These are phyloP conservation scores for Botrytis pseudocinerea DNA, from an alignment of 2,329 filamentous ascomycete species.

Conservation along the genomic window DNA sequence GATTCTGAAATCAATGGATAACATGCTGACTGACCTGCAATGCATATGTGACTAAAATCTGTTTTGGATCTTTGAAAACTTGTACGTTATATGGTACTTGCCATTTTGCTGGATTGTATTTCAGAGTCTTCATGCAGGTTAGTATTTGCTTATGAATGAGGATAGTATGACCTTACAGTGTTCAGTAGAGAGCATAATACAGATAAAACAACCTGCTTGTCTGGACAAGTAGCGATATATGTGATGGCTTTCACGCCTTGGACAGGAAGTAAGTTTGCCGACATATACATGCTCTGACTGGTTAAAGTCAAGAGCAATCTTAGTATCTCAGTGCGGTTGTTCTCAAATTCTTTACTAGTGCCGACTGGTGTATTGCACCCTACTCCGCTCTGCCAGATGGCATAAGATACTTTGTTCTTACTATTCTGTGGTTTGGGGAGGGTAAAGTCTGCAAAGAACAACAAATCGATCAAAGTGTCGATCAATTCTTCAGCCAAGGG, in stretches of 20 bases:
- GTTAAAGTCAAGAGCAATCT: slow-evolving; percentile 81
- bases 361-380: slow-evolving; percentile 88
- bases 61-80: slow-evolving; percentile 86
- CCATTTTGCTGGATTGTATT: slow-evolving; percentile 95
- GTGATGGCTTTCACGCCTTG: slow-evolving; percentile 82
- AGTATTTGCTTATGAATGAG: neutral
- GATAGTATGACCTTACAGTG: slow-evolving; percentile 61
- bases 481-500: slow-evolving; percentile 91
- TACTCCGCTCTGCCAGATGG: slow-evolving; percentile 97
- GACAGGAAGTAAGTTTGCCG: slow-evolving; percentile 74
- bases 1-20: neutral
- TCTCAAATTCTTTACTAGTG: slow-evolving; percentile 90
- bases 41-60: slow-evolving; percentile 87
- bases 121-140: slow-evolving; percentile 66
- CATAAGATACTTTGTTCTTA: slow-evolving; percentile 81
- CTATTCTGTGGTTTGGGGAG: slow-evolving; percentile 70
- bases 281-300: slow-evolving; percentile 92
- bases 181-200: slow-evolving; percentile 91
- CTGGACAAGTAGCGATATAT: slow-evolving; percentile 81
- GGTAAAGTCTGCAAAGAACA: slow-evolving; percentile 91
- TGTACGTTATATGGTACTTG: slow-evolving; percentile 91
- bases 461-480: slow-evolving; percentile 81
- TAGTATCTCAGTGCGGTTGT: slow-evolving; percentile 86
- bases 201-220: slow-evolving; percentile 90
- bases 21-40: slow-evolving; percentile 51